Evolutionary conservation across 2,329 filamentous ascomycete species (phyloP).

Genomic region (Colletotrichum cuscutae): DNA sequence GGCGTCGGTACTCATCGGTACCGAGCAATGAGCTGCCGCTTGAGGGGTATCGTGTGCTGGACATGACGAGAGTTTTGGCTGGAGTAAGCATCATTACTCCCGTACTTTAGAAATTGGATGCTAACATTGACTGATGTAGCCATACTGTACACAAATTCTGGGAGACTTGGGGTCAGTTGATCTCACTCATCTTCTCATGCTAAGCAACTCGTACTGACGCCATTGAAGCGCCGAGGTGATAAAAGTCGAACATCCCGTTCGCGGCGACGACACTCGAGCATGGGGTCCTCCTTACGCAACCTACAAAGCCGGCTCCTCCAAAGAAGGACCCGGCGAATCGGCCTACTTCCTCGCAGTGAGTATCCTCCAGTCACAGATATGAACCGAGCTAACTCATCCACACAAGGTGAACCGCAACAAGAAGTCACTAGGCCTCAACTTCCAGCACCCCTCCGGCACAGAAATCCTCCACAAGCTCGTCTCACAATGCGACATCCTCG

Average conservation of each 20-base stretch:
- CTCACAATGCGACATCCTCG: slow-evolving; percentile 87
- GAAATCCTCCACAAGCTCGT: slow-evolving; percentile 88
- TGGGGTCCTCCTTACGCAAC: slow-evolving; percentile 96
- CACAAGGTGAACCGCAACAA: slow-evolving; percentile 93
- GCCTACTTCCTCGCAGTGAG: slow-evolving; percentile 92
- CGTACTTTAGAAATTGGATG: not conserved
- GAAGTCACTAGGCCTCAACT: slow-evolving; percentile 91
- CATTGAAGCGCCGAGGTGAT: slow-evolving; percentile 86
- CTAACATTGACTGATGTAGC: slow-evolving; percentile 61
- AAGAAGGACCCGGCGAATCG: slow-evolving; percentile 84
- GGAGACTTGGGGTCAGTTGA: slow-evolving; percentile 89
- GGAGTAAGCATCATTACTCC: slow-evolving; percentile 69
- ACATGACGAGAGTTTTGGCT: slow-evolving; percentile 96
- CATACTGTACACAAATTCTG: slow-evolving; percentile 96
- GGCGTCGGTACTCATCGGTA: slow-evolving; percentile 45
- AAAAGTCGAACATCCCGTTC: slow-evolving; percentile 92
- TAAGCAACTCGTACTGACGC: slow-evolving; percentile 40
- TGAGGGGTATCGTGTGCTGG: slow-evolving; percentile 87
- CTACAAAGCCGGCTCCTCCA: slow-evolving; percentile 70
- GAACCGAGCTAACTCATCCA: not conserved
- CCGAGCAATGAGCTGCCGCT: slow-evolving; percentile 67
- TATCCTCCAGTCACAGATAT: too few species aligned
- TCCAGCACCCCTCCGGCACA: slow-evolving; percentile 85
- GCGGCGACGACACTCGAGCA: slow-evolving; percentile 92
- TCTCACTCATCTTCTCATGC: slow-evolving; percentile 30